phyloP scores from a whole-genome alignment of 139 green algal genomes.

The Diplosphaera chodatii region DNA sequence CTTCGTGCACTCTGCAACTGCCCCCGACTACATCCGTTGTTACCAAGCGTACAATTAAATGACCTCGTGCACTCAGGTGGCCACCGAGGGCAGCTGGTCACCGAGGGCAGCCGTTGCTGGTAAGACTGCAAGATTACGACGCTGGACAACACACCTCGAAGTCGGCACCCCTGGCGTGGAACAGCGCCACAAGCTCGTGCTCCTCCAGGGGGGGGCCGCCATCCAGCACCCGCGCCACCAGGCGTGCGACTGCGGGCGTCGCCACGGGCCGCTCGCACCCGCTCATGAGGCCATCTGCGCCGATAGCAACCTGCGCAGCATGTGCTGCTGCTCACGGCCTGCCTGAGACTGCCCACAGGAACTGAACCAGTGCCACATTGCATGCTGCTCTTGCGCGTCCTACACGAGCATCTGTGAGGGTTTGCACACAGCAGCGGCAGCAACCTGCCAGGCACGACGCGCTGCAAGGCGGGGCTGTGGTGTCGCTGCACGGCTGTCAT shows the following conservation, averaged over 20 bases:
- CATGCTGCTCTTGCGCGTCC: no score
- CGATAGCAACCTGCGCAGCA: conserved; percentile 12
- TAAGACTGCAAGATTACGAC: no score
- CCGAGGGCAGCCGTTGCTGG: no score
- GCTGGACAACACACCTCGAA: conserved; percentile 23
- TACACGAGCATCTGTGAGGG: no score
- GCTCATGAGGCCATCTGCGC: conserved; percentile 20
- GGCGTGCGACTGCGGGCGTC: neutral
- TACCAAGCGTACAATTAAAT: no score
- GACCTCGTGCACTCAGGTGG: no score
- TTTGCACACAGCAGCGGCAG: no score
- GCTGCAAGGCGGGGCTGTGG: conserved; percentile 7
- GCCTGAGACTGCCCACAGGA: no score
- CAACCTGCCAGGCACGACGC: conserved; percentile 20
- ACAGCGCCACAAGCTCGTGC: conserved; percentile 50
- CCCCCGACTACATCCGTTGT: no score
- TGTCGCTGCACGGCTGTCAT: conserved; percentile 11
- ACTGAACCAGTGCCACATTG: no score
- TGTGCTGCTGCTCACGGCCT: neutral
- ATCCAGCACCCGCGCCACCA: conserved; percentile 23
- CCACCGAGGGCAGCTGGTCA: no score
- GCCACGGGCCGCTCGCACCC: conserved; percentile 5
- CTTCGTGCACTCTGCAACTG: no score
- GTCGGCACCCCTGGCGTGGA: conserved; percentile 55
- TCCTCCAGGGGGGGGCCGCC: conserved; percentile 20